Percentiles rank a stretch among this genome's conserved stretches.
Conservation (phyloP, 2,329 filamentous ascomycete genomes). For the Plenodomus tracheiphilus region DNA sequence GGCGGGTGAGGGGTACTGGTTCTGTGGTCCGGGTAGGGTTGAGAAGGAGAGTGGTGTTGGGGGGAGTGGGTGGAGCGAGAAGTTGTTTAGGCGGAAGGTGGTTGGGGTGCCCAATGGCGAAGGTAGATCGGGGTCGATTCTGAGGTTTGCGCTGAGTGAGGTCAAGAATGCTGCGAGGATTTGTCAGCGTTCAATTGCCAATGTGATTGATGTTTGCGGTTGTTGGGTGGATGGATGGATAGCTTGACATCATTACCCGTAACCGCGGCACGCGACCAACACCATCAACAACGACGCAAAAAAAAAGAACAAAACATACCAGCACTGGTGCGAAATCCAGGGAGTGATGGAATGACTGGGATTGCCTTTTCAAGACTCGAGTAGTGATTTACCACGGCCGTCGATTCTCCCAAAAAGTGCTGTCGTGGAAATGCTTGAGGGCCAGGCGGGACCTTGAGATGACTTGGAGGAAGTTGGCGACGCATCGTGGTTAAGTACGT, state of each 20-base stretch:
- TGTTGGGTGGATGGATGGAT: too few relatives aligned
- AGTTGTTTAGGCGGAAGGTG: slow-evolving; percentile 49
- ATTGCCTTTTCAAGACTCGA: slow-evolving; percentile 41
- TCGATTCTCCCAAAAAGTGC: slow-evolving; percentile 29
- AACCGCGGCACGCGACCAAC: slow-evolving; percentile 11
- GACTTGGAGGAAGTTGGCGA: slow-evolving; percentile 39
- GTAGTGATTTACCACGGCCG: slow-evolving; percentile 40
- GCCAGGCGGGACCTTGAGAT: slow-evolving; percentile 38
- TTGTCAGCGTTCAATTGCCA: slow-evolving; percentile 13
- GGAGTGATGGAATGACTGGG: slow-evolving; percentile 41
- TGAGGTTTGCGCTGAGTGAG: slow-evolving; percentile 78
- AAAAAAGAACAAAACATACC: slow-evolving; percentile 34
- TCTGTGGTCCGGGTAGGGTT: slow-evolving; percentile 44
- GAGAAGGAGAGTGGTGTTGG: slow-evolving; percentile 51
- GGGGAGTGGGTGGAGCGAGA: slow-evolving; percentile 59
- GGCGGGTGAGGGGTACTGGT: slow-evolving; percentile 41
- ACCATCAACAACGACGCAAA: slow-evolving; percentile 19
- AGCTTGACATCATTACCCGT: slow-evolving; percentile 7
- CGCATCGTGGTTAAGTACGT: slow-evolving; percentile 24
- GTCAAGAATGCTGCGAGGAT: slow-evolving; percentile 72
- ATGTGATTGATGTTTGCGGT: neutral
- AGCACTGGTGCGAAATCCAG: slow-evolving; percentile 44
- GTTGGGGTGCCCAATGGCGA: slow-evolving; percentile 69
- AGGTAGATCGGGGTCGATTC: slow-evolving; percentile 62
- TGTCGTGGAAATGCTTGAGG: slow-evolving; percentile 36